Evolutionary conservation across 768 basidiomycete genomes (phyloP).

Genomic region (Chalciporus sphaerocephalus): DNA sequence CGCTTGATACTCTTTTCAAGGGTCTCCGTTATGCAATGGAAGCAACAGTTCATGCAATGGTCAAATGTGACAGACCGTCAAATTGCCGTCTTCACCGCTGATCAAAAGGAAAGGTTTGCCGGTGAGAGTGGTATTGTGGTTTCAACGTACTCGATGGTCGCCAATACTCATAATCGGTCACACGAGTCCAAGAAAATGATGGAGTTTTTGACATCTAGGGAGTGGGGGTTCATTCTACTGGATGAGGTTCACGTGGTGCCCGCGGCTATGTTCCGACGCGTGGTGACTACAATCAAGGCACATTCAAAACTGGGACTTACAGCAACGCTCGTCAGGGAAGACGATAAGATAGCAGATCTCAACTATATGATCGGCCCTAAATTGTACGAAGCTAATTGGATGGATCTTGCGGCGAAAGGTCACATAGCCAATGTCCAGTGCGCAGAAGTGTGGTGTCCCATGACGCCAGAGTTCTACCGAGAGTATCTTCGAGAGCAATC

Average conservation of each 20-base stretch:
- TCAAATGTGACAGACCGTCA: slow-evolving; percentile 96
- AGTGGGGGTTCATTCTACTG: slow-evolving; percentile 97
- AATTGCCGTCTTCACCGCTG: slow-evolving; percentile 96
- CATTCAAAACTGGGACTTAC: slow-evolving; percentile 98
- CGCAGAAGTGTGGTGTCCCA: slow-evolving; percentile 99
- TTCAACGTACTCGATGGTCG: slow-evolving; percentile 99
- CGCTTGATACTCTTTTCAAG: slow-evolving; percentile 34
- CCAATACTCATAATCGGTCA: slow-evolving; percentile 97
- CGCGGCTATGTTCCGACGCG: slow-evolving; percentile 96
- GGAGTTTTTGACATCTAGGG: slow-evolving; percentile 96
- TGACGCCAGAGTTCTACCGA: slow-evolving; percentile 99
- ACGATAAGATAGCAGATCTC: slow-evolving; percentile 96
- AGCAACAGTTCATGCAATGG: slow-evolving; percentile 97
- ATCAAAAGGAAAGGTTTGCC: slow-evolving; percentile 98
- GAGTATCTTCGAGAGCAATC: slow-evolving; percentile 93
- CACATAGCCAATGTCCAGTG: slow-evolving; percentile 99
- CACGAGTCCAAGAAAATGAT: slow-evolving; percentile 99
- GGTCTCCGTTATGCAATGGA: slow-evolving; percentile 98
- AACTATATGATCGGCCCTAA: slow-evolving; percentile 99
- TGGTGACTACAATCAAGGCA: slow-evolving; percentile 97
- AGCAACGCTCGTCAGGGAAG: slow-evolving; percentile 98
- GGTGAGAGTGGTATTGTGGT: slow-evolving; percentile 98
- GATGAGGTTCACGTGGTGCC: slow-evolving; percentile 99
- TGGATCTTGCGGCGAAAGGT: slow-evolving; percentile 98
- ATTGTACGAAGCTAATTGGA: slow-evolving; percentile 99